Evolutionary conservation across 441 rosid species (phyloP).

Genomic region (Flueggea neowawraea): DNA sequence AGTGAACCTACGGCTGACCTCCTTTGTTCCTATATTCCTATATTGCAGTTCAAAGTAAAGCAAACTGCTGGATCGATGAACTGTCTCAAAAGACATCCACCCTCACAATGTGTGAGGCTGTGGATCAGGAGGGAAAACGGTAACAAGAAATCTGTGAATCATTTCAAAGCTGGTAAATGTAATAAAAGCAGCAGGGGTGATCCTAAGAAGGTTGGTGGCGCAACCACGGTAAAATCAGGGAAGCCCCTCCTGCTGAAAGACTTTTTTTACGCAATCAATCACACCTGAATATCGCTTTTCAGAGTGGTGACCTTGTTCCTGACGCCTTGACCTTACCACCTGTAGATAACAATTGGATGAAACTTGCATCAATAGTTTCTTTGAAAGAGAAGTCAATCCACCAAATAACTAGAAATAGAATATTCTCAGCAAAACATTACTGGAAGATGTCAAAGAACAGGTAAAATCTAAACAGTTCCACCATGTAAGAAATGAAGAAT

Average conservation of each 20-base stretch:
- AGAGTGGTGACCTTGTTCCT: conserved; percentile 65
- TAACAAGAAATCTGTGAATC: conserved; percentile 68
- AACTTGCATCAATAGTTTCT: background rate
- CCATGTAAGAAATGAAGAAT: too few species aligned
- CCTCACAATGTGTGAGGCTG: conserved; percentile 40
- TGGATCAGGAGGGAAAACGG: conserved; percentile 47
- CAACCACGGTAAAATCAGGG: conserved; percentile 93
- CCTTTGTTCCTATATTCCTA: background rate
- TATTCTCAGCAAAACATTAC: background rate
- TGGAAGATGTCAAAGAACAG: too few species aligned
- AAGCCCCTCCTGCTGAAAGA: conserved; percentile 66
- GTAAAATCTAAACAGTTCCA: too few species aligned
- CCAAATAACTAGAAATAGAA: background rate
- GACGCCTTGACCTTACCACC: conserved; percentile 92
- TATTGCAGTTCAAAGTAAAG: too few species aligned
- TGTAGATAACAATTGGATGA: conserved; percentile 15
- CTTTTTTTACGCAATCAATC: conserved; percentile 73
- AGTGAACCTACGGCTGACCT: background rate
- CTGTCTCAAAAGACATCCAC: conserved; percentile 3
- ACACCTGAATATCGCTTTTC: conserved; percentile 60
- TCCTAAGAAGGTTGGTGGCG: conserved; percentile 82
- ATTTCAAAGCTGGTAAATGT: conserved; percentile 95
- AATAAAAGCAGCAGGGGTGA: conserved; percentile 89
- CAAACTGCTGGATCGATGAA: too few species aligned
- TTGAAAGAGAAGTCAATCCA: background rate